Evolutionary conservation across 192 early-diverging fungal genomes (phyloP), one percentile per base, ranked within the genome.

Genomic region (Coemansia sp.): DNA sequence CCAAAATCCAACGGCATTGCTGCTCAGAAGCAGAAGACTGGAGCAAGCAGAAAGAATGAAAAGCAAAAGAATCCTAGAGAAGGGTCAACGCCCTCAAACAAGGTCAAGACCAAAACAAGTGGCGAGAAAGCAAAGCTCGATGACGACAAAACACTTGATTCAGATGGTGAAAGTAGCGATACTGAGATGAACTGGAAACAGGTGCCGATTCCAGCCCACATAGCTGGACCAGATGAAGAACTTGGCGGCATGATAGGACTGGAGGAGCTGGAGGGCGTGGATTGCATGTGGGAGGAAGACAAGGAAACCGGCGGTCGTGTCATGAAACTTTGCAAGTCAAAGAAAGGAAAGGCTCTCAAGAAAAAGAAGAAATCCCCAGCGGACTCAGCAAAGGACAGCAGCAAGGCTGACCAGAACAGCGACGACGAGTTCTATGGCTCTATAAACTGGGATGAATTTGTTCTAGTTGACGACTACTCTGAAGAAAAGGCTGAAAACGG

Each of bases 231-330:
- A 58, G 84, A 82, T 45, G 87, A 93, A 46, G 92, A 91, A 36
- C 67, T 87, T 55, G 90, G 90, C 15, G 95, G 94, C 4, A 92
- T 98, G 73, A 55, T 95, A 18, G 89, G 89, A 52, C 83, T 98
- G 43, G 94, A 98, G 72, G 96, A 98, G 62, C 73, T 95, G 26
- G 90, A 92, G 39, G 92, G 87, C 57, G 89, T 96, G 10, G 91
- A 94, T 71, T 88, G 95, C 36, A 86, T 86, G 41, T 90, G 88
- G 74, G 87, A 92, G 52, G 85, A 87, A 9, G 85, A 84, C 42
- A 76, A 81, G 13, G 65, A 70, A 0, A 71, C 68, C 1, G 87
- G 88, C 8, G 90, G 92, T 46, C 88, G 86, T 47, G 84, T 90
- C 0, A 77, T 92, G 41, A 90, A 88, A 63, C 92, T 95, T 69